Evolutionary conservation across 441 rosid genomes (phyloP), one percentile per base, ranked within the genome.

Genomic region (Kokia cookei): DNA sequence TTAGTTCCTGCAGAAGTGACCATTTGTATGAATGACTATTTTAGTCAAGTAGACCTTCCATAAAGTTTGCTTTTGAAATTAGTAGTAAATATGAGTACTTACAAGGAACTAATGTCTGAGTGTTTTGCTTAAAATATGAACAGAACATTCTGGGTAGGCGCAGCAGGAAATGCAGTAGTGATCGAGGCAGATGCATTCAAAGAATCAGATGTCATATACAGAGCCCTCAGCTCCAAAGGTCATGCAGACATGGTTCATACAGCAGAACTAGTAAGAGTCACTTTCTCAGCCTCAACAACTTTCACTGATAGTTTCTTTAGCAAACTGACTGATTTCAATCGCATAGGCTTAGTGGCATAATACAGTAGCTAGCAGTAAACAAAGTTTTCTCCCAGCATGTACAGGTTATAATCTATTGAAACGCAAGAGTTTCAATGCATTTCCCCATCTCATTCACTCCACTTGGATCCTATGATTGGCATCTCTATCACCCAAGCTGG

Each of bases 171-270:
- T 86, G 93, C 96, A 73, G 97, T 95, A 29, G 84, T 93, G 65
- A 93, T 95, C 3, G 99, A 95, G 86, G 98, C 99, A 4, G 99
- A 93, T 80, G 99, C 98, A 42, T 95, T 95, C 82, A 95, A 95
- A 83, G 98, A 95, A 84, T 82, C 98, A 42, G 99, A 95, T 84
- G 98, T 91, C 37, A 93, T 94, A 47, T 95, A 91, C 77, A 89
- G 84, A 84, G 99, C 99, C 48, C 88, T 95, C 29, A 93, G 96
- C 89, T 89, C 96, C 59, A 85, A 87, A 83, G 98, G 99, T 55
- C 99, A 95, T 76, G 93, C 68, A 15, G 99, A 93, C 81, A 89
- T 95, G 97, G 85, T 93, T 79, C 89, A 87, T 69, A 95, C 99
- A 5, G 98, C 99, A 72, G 99, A 95, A 84, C 80, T 95, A 77